phyloP scores from a whole-genome alignment of 106 monocot species.

The Apostasia ramifera region DNA sequence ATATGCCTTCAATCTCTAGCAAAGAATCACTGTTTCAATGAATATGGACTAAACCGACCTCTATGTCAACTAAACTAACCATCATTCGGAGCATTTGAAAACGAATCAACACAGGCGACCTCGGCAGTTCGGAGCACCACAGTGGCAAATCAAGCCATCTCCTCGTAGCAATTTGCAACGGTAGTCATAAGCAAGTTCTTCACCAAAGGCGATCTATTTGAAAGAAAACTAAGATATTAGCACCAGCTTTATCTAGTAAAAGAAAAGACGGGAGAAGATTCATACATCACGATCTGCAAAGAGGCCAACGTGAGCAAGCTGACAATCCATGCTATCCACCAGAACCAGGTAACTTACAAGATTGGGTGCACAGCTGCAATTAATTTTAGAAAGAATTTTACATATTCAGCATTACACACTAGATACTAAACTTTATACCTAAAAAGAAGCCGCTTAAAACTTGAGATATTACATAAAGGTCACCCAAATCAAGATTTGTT shows the following conservation, averaged over 20 bases:
- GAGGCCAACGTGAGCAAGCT: constrained; percentile 86
- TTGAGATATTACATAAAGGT: too few species aligned
- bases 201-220: constrained; percentile 51
- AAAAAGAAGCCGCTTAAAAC: too few species aligned
- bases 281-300: constrained; percentile 77
- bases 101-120: constrained; percentile 51
- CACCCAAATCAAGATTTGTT: too few species aligned
- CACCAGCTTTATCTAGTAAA: neutral
- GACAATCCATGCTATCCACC: constrained; percentile 92
- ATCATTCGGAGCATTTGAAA: neutral
- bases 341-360: constrained; percentile 68
- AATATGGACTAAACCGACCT: too few species aligned
- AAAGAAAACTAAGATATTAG: constrained; percentile 6
- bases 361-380: constrained; percentile 78
- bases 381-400: neutral
- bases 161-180: constrained; percentile 42
- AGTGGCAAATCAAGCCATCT: constrained; percentile 44
- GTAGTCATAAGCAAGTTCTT: constrained; percentile 89
- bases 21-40: too few species aligned
- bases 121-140: constrained; percentile 54
- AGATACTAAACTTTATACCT: too few species aligned
- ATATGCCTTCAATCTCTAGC: too few species aligned
- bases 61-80: too few species aligned
- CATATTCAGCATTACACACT: too few species aligned
- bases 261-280: constrained; percentile 1